Evolutionary conservation across 257 asterid species (phyloP).

Genomic region (Thymus mandschuricus): DNA sequence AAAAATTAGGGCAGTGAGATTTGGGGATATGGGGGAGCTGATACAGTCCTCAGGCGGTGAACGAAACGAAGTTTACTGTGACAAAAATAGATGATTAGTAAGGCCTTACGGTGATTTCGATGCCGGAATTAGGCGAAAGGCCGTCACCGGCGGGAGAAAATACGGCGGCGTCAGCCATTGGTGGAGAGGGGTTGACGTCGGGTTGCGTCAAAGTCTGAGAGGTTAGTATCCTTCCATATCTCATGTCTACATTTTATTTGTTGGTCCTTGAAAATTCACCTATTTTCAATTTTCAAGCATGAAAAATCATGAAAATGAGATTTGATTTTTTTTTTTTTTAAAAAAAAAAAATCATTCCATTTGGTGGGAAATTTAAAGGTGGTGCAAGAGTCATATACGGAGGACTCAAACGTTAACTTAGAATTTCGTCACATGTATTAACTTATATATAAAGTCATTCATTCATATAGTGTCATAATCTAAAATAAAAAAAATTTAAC

Average conservation of each 20-base stretch:
- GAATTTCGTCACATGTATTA: too few relatives aligned
- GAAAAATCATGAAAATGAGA: too few relatives aligned
- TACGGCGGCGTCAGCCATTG: slow-evolving; percentile 53
- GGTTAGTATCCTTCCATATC: slow-evolving; percentile 42
- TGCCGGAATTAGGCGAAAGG: slow-evolving; percentile 46
- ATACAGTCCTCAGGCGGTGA: slow-evolving; percentile 36
- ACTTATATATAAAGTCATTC: too few relatives aligned
- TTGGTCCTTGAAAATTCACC: slow-evolving; percentile 35
- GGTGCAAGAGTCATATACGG: too few relatives aligned
- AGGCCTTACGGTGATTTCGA: slow-evolving; percentile 53
- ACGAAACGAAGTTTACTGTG: slow-evolving; percentile 23
- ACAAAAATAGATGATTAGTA: background rate
- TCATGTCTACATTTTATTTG: slow-evolving; percentile 19
- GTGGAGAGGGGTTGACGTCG: slow-evolving; percentile 33
- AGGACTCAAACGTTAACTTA: too few relatives aligned
- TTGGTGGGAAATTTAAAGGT: too few relatives aligned
- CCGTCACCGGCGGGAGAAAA: slow-evolving; percentile 51
- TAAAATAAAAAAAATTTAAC: too few relatives aligned
- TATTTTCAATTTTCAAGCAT: slow-evolving; percentile 1
- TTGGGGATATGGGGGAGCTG: slow-evolving; percentile 25
- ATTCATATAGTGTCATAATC: too few relatives aligned
- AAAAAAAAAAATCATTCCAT: too few relatives aligned
- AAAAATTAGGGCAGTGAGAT: slow-evolving; percentile 12
- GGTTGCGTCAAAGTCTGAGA: slow-evolving; percentile 56
- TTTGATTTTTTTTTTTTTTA: too few relatives aligned